These are phyloP conservation scores for Aureoboletus auriporus DNA, from an alignment of 768 basidiomycete species.

Conservation along the genomic window DNA sequence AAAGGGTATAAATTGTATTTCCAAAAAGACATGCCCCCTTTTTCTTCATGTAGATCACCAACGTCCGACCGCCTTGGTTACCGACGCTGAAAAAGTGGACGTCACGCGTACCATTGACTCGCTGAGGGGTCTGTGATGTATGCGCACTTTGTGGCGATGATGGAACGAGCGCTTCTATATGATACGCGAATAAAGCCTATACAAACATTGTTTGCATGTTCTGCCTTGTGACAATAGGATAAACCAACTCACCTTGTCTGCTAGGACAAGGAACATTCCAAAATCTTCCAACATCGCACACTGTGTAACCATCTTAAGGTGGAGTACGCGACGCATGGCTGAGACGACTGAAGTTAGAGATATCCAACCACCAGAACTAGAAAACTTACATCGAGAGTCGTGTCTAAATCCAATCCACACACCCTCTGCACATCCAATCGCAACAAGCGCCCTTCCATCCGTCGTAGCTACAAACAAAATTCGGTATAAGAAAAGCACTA, in stretches of 20 bases:
- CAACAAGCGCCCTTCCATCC: conserved; percentile 82
- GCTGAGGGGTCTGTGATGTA: conserved; percentile 79
- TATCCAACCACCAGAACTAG: background rate
- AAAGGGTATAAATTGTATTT: conserved; percentile 5
- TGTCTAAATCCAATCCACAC: conserved; percentile 94
- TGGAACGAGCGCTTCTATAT: conserved; percentile 94
- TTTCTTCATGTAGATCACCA: conserved; percentile 95
- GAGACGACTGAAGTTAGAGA: conserved; percentile 13
- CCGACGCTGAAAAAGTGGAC: conserved; percentile 97
- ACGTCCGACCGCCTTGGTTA: conserved; percentile 76
- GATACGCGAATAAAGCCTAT: conserved; percentile 86
- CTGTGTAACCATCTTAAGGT: conserved; percentile 90
- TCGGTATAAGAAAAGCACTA: conserved; percentile 8
- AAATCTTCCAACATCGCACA: conserved; percentile 96
- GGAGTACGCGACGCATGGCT: conserved; percentile 92
- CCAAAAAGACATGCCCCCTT: conserved; percentile 56
- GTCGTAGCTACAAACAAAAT: conserved; percentile 53
- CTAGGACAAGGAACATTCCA: conserved; percentile 92
- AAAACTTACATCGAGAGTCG: conserved; percentile 67
- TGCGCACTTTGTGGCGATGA: conserved; percentile 68
- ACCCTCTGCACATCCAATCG: conserved; percentile 92
- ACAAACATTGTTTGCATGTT: background rate
- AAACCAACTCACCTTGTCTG: conserved; percentile 64
- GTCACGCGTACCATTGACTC: conserved; percentile 85
- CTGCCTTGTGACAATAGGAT: background rate